Conservation (phyloP, 805 yeast genomes). For the Spathaspora boniae region DNA sequence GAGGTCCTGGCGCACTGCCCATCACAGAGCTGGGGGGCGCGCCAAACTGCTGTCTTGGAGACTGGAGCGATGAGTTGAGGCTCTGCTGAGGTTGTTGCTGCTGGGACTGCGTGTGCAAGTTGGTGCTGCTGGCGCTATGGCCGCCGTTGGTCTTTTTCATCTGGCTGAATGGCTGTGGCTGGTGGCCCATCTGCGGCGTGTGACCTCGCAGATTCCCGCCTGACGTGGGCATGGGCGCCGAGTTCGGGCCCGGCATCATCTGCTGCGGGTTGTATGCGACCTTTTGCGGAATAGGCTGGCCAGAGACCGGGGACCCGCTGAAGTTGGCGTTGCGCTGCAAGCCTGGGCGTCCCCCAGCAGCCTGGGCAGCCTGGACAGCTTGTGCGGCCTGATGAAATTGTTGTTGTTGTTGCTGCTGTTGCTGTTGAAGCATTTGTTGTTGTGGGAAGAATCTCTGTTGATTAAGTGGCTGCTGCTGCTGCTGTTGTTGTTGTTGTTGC, state of each 20-base stretch:
- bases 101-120: not conserved
- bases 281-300: slow-evolving; percentile 1
- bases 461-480: slow-evolving; percentile 5
- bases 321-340: slow-evolving; percentile 6
- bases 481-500: slow-evolving; percentile 4
- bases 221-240: slow-evolving; percentile 4
- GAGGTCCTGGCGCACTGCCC: not conserved
- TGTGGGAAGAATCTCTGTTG: slow-evolving; percentile 5
- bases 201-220: slow-evolving; percentile 20
- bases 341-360: slow-evolving; percentile 7
- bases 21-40: not conserved
- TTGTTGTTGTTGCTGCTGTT: slow-evolving; percentile 9
- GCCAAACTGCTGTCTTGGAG: not conserved
- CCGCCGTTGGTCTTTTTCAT: not conserved
- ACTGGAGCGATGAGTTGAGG: too few species aligned
- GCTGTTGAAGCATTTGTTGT: slow-evolving; percentile 9
- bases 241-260: slow-evolving; percentile 6
- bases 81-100: slow-evolving; percentile 1
- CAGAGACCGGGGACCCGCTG: slow-evolving; percentile 3
- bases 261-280: slow-evolving; percentile 9
- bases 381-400: slow-evolving; percentile 4
- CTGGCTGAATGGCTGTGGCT: slow-evolving; percentile 17
- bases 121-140: slow-evolving; percentile 21
- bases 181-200: slow-evolving; percentile 29
- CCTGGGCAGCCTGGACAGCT: not conserved